A percentile compares a stretch with the other conserved stretches of the same genome.
phyloP scores from a whole-genome alignment of 2,329 filamentous ascomycete genomes.

The Zasmidium cellare region DNA sequence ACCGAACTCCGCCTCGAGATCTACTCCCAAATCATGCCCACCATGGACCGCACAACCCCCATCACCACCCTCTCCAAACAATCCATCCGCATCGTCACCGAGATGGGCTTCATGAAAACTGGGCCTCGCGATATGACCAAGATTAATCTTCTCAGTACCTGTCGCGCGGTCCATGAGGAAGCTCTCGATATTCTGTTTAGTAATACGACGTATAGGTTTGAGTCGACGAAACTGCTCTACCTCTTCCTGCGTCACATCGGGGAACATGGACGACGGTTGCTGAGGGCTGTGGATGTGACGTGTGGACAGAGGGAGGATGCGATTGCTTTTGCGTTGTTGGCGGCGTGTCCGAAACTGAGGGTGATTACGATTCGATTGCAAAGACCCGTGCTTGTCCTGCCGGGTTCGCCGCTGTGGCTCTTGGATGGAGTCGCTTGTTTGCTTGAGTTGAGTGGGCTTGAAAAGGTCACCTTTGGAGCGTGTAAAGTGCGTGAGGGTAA shows the following conservation, averaged over 20 bases:
- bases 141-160: constrained; percentile 44
- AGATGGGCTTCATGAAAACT: constrained; percentile 21
- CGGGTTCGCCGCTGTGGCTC: constrained; percentile 26
- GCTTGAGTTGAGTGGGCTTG: constrained; percentile 28
- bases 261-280: constrained; percentile 23
- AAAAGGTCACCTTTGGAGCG: constrained; percentile 24
- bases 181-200: constrained; percentile 48
- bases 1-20: constrained; percentile 64
- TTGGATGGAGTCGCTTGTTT: constrained; percentile 29
- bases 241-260: constrained; percentile 39
- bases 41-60: constrained; percentile 20
- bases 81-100: constrained; percentile 29
- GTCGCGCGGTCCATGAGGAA: constrained; percentile 44
- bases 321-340: constrained; percentile 32
- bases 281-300: constrained; percentile 27
- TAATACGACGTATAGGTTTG: constrained; percentile 47
- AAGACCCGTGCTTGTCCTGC: constrained; percentile 22
- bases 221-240: constrained; percentile 47
- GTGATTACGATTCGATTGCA: constrained; percentile 25
- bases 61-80: constrained; percentile 28
- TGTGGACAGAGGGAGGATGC: constrained; percentile 32
- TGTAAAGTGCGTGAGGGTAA: constrained; percentile 13
- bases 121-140: constrained; percentile 41
- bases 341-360: constrained; percentile 26
- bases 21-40: constrained; percentile 42